Base-by-base conservation (phyloP, 140 eudicot genomes). In the Bidens hawaiensis region DNA sequence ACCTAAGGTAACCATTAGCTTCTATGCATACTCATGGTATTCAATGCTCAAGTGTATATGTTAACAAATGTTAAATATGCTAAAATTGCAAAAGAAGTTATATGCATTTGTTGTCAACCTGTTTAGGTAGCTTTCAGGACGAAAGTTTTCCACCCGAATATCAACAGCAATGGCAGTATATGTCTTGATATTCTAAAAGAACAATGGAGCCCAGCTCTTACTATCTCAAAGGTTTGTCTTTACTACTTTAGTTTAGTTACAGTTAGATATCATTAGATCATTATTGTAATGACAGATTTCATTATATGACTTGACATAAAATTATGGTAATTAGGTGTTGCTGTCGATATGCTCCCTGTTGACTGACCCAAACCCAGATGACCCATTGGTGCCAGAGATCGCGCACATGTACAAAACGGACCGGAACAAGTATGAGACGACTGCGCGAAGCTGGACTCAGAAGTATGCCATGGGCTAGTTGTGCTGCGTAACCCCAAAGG, bases 171-270 rank as follows among this genome's bases (percentile, higher is more conserved):
- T 30, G 83, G 87, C 54, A 81, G 87, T 80, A 81, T 81, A 57
- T 81, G 87, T 62, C 87, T 81, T 64, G 87, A 81, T 70, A 81
- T 77, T 64, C 70, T 81, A 45, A 81, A 81, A 50, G 87, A 81
- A 60, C 86, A 81, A 18, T 81, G 83, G 86, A 81, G 86, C 71
- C 86, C 86, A 12, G 83, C 86, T 43, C 69, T 81, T 55, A 81
- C 83, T 0, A 78, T 81, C 48, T 81, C 87, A 14, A 81, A 81
- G 83, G 87, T 81, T 45, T 12, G 53, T 58, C 6, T 40, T 46
- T 38, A 28, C 30, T 16, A 28, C 43, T 57, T 43, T 21, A 36
- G 9, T 4, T 21, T 14, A 40, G 26, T 4, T 30, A n/a, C n/a
- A n/a, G n/a, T n/a, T n/a, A n/a, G n/a, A n/a, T n/a, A n/a, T n/a